Evolutionary conservation across 345 rosid species (phyloP).

Genomic region (Aquilaria sinensis): DNA sequence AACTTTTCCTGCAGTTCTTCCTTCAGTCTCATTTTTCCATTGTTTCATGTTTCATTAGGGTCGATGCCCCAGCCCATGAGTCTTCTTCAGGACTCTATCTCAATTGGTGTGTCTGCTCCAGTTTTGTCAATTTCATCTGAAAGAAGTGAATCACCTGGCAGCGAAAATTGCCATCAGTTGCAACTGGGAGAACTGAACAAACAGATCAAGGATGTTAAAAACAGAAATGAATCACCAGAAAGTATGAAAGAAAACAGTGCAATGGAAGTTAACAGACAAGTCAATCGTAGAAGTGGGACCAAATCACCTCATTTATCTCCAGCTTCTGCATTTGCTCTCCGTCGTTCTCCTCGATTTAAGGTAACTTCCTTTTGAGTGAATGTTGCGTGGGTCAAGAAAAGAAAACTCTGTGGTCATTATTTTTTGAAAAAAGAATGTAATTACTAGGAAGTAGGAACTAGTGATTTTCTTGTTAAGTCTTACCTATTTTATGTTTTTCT

Average conservation of each 20-base stretch:
- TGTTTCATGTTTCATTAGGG: constrained; percentile 32
- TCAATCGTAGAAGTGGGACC: constrained; percentile 25
- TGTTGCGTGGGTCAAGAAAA: background rate
- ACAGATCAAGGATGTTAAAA: constrained; percentile 26
- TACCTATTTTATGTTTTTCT: too few relatives aligned
- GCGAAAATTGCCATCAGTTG: constrained; percentile 27
- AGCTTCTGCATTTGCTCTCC: constrained; percentile 36
- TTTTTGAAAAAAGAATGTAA: too few relatives aligned
- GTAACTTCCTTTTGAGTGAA: constrained; percentile 24
- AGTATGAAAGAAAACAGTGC: constrained; percentile 17
- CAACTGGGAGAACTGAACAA: constrained; percentile 24
- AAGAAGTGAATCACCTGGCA: constrained; percentile 43
- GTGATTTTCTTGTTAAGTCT: too few relatives aligned
- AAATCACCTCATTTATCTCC: constrained; percentile 38
- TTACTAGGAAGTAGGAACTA: background rate
- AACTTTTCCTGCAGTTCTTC: background rate
- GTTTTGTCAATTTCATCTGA: constrained; percentile 47
- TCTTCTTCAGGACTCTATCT: constrained; percentile 44
- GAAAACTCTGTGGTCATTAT: too few relatives aligned
- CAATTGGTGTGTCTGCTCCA: constrained; percentile 63
- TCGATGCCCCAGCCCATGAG: constrained; percentile 27
- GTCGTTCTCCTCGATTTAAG: constrained; percentile 56
- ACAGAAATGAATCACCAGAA: constrained; percentile 25
- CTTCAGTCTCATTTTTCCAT: constrained; percentile 1
- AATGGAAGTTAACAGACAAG: constrained; percentile 15